Percentiles rank a stretch among this genome's conserved stretches.
Evolutionary conservation across 208 protist genomes (phyloP).

Genomic region (Acanthamoeba healyi): DNA sequence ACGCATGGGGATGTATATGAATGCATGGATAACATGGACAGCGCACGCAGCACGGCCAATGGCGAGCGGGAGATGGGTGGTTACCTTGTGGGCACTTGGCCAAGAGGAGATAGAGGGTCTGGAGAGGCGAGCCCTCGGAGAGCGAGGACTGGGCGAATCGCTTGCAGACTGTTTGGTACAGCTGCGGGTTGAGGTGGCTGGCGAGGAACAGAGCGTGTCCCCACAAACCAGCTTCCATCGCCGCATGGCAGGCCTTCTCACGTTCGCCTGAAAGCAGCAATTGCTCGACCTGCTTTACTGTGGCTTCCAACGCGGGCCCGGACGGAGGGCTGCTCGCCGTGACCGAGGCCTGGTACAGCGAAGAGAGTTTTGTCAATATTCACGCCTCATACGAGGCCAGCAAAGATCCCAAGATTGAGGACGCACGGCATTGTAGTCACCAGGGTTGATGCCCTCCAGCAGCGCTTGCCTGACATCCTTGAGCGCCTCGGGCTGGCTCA

Average conservation of each 20-base stretch:
- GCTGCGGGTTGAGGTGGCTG: constrained; percentile 30
- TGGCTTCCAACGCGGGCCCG: neutral
- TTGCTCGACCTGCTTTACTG: neutral
- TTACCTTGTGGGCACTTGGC: constrained; percentile 43
- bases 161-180: constrained; percentile 10
- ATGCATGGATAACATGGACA: neutral
- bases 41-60: neutral
- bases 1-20: neutral
- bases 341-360: neutral
- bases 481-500: neutral
- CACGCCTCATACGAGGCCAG: too few relatives aligned
- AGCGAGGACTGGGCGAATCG: constrained; percentile 37
- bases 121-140: constrained; percentile 44
- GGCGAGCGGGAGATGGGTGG: too few relatives aligned
- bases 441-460: neutral
- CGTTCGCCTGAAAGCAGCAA: neutral
- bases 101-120: constrained; percentile 66
- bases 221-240: constrained; percentile 60
- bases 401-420: neutral
- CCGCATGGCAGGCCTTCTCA: constrained; percentile 45
- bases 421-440: neutral
- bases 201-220: constrained; percentile 40
- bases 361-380: neutral
- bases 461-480: neutral
- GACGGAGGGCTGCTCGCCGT: neutral